These are phyloP conservation scores for Paramecium tetraurelia DNA, from an alignment of 73 alveolate species.

Conservation along the genomic window DNA sequence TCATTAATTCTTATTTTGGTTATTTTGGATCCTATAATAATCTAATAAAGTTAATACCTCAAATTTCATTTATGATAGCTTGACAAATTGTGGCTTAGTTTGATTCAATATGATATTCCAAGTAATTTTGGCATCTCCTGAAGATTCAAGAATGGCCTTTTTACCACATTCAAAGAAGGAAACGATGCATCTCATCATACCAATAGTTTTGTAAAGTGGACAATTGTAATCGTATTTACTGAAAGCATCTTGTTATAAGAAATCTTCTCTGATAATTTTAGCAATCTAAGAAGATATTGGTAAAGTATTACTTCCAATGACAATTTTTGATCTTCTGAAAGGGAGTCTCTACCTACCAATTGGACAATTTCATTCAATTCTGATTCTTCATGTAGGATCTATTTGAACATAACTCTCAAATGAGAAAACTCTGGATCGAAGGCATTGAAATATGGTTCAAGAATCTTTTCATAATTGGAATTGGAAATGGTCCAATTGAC, in stretches of 20 bases:
- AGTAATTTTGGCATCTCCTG: conserved; percentile 84
- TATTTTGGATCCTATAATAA: conserved; percentile 66
- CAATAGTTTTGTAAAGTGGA: conserved; percentile 93
- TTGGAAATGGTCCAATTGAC: conserved; percentile 97
- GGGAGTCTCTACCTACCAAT: conserved; percentile 98
- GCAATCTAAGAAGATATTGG: conserved; percentile 67
- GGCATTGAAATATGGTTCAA: conserved; percentile 87
- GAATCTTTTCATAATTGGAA: conserved; percentile 92
- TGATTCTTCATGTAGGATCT: conserved; percentile 95
- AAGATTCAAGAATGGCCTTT: conserved; percentile 79
- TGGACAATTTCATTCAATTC: conserved; percentile 99
- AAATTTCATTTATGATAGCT: conserved; percentile 84
- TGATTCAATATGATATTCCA: conserved; percentile 73
- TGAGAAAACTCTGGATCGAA: conserved; percentile 95
- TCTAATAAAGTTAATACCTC: background rate
- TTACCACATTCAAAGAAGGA: conserved; percentile 83
- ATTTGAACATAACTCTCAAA: conserved; percentile 87
- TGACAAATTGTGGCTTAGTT: conserved; percentile 70
- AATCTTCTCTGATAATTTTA: conserved; percentile 95
- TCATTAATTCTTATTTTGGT: conserved; percentile 67
- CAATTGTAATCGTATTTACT: conserved; percentile 93
- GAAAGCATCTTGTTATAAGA: conserved; percentile 97
- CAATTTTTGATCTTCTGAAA: conserved; percentile 96
- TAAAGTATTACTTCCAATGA: conserved; percentile 83
- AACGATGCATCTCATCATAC: conserved; percentile 93